Evolutionary conservation across 2,329 filamentous ascomycete species (phyloP), one percentile per base, ranked within the genome.

Genomic region (Verticillium longisporum): DNA sequence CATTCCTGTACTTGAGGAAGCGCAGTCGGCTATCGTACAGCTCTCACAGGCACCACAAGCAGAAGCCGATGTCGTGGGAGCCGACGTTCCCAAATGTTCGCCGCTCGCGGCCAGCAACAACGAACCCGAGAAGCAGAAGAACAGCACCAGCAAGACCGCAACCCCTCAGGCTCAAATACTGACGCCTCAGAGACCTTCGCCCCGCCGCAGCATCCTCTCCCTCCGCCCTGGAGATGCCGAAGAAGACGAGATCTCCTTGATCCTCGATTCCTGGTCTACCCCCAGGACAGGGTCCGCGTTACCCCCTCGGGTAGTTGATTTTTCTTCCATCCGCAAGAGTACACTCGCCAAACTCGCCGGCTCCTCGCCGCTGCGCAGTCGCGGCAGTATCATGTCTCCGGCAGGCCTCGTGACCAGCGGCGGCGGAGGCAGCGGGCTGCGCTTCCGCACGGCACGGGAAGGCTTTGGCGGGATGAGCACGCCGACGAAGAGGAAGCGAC

Each of bases 191-290:
- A 55, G 64, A 6, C 68, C 73, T 1, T 73, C 71, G 3, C 71
- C 72, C 56, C 70, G 68, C 32, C 71, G 68, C 61, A 74, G 77
- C 55, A 71, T 81, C 58, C 70, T 79, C 55, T 80, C 78, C 31
- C 73, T 81, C 61, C 66, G 79, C 11, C 73, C 77, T 6, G 73
- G 75, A 65, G 70, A 71, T 26, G 66, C 64, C 9, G 62, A 64
- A 5, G 70, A 73, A 55, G 77, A 77, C 59, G 76, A 77, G 38
- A 74, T 76, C 18, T 72, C 74, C 13, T 70, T 78, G 55, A 69
- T 73, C 32, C 67, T 67, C 10, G 65, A 65, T 21, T 57, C 56
- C 56, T 59, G 38, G 15, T 37, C 57, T 31, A 18, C 32, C 41
- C 37, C 33, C 14, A 59, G 53, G 26, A 34, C 54, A 11, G 31